Evolutionary conservation across 768 basidiomycete species (phyloP).

Genomic region (Crepidotus variabilis): DNA sequence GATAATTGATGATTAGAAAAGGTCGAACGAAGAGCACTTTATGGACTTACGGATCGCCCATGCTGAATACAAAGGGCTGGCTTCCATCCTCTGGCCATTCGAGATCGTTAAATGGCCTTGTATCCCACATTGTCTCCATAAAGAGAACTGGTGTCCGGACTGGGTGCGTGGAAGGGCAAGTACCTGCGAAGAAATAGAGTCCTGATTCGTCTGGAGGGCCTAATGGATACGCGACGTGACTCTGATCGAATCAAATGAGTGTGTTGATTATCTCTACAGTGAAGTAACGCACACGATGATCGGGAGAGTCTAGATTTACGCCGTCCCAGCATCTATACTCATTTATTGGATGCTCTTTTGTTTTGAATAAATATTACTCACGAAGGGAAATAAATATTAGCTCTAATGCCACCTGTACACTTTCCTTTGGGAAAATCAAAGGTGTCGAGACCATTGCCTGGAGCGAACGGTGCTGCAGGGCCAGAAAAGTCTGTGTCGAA

Average conservation of each 20-base stretch:
- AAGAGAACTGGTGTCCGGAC: conserved; percentile 14
- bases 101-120: conserved; percentile 17
- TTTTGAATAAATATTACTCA: conserved; percentile 5
- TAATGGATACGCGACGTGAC: conserved; percentile 15
- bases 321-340: conserved; percentile 21
- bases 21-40: neutral
- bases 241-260: neutral
- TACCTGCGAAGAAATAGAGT: neutral
- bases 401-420: conserved; percentile 17
- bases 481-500: conserved; percentile 14
- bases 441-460: conserved; percentile 10
- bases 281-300: conserved; percentile 6
- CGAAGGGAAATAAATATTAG: conserved; percentile 18
- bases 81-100: conserved; percentile 13
- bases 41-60: conserved; percentile 19
- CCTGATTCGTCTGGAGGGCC: neutral
- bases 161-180: conserved; percentile 16
- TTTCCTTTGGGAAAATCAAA: conserved; percentile 12
- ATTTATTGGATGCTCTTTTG: neutral
- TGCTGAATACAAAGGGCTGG: conserved; percentile 19
- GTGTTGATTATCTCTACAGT: neutral
- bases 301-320: conserved; percentile 15
- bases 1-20: neutral
- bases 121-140: conserved; percentile 19
- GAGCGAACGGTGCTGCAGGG: conserved; percentile 11